Base-by-base conservation (phyloP, 129 eudicot species). In the Lactuca saligna region DNA sequence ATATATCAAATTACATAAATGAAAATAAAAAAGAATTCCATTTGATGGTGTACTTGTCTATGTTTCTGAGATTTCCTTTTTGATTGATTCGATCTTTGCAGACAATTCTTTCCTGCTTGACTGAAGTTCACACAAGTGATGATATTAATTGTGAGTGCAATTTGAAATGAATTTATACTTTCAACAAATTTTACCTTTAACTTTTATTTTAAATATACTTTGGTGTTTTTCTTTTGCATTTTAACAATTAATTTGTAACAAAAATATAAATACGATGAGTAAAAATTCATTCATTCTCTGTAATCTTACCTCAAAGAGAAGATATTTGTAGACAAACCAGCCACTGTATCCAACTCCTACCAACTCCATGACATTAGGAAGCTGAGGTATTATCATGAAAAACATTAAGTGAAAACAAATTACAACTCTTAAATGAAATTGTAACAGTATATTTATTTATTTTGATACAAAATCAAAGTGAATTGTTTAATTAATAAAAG, bases 271-370 rank as follows among this genome's bases (percentile, higher is more conserved):
- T 56, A 31, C 13, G 8, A 58, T 16, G 7, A 10, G 25, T 53
- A 64, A 16, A 42, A 57, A 74, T 60, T 65, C 48, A 44, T 32
- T 44, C 57, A 16, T 39, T 34, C 50, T 4, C 54, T 3, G 29
- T 3, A 39, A 54, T 54, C 25, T 71, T 70, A 90, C 99, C 95
- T 93, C 78, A 77, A 89, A 93, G 53, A 93, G 97, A 75, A 93
- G 97, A 83, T 93, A 93, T 75, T 88, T 92, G 84, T 93, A 93
- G 59, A 93, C 87, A 81, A 93, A 93, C 99, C 99, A 93, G 71
- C 97, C 99, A 13, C 95, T 81, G 76, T 93, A 93, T 73, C 97
- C 99, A 66, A 93, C 93, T 50, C 99, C 99, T 63, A 93, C 95
- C 86, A 93, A 82, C 84, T 93, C 99, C 93, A 93, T 57, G 73